These are phyloP conservation scores for Salix arbutifolia DNA, from an alignment of 345 rosid genomes.

Conservation along the genomic window DNA sequence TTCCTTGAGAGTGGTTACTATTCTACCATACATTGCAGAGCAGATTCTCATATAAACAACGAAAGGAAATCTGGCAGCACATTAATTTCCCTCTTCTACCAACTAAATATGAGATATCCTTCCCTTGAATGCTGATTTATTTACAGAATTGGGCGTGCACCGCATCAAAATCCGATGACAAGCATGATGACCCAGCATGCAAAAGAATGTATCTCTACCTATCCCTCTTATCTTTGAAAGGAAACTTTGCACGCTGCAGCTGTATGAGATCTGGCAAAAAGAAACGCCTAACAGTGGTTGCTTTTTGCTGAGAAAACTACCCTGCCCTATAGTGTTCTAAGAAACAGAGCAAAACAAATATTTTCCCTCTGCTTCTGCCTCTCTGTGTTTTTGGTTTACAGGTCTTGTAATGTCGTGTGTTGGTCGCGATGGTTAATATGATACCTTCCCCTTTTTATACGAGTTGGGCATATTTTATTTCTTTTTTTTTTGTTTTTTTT, in stretches of 20 bases:
- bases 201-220: not conserved
- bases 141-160: not conserved
- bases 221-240: not conserved
- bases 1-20: not conserved
- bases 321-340: not conserved
- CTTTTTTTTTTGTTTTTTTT: not conserved
- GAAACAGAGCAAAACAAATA: not conserved
- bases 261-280: conserved; percentile 12
- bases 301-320: not conserved
- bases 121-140: not conserved
- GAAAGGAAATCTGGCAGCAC: not conserved
- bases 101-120: not conserved
- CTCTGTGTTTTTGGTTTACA: not conserved
- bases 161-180: not conserved
- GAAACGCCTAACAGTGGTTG: not conserved
- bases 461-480: conserved; percentile 7
- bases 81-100: not conserved
- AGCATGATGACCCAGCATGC: not conserved
- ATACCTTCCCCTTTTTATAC: conserved; percentile 8
- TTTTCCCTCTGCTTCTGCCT: not conserved
- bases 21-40: not conserved
- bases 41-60: not conserved
- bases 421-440: conserved; percentile 5
- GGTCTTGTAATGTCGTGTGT: not conserved
- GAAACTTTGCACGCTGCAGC: not conserved